These are phyloP conservation scores for Malbranchea cinnamomea DNA, from an alignment of 2,329 filamentous ascomycete species.

Conservation along the genomic window DNA sequence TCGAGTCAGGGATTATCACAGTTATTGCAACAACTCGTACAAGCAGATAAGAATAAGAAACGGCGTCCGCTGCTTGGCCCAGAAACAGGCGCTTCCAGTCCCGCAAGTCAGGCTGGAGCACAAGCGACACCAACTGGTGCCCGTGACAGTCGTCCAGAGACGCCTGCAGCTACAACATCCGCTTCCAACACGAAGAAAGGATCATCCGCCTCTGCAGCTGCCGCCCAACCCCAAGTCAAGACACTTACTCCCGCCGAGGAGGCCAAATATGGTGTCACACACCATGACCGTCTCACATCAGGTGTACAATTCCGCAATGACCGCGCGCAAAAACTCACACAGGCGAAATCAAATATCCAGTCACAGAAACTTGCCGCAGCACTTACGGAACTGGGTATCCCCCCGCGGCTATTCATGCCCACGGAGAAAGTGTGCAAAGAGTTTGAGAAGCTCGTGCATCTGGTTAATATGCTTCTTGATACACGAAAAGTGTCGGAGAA, in stretches of 20 bases:
- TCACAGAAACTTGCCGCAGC: constrained; percentile 34
- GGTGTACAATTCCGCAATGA: constrained; percentile 79
- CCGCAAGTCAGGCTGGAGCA: constrained; percentile 38
- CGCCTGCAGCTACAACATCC: constrained; percentile 22
- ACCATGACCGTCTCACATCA: constrained; percentile 69
- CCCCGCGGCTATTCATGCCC: constrained; percentile 33
- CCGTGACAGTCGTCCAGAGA: constrained; percentile 18
- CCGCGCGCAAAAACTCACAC: constrained; percentile 33
- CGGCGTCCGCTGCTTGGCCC: constrained; percentile 54
- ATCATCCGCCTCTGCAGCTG: constrained; percentile 25
- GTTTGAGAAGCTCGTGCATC: constrained; percentile 33
- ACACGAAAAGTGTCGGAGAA: constrained; percentile 34
- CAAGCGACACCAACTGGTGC: constrained; percentile 17
- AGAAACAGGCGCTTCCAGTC: constrained; percentile 37
- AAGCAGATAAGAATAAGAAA: constrained; percentile 79
- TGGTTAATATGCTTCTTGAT: constrained; percentile 33
- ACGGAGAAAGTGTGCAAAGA: constrained; percentile 35
- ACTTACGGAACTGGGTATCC: constrained; percentile 33
- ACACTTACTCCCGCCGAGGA: constrained; percentile 64
- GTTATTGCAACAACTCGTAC: constrained; percentile 68
- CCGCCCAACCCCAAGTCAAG: constrained; percentile 42
- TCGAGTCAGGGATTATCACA: constrained; percentile 65
- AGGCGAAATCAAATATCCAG: constrained; percentile 36
- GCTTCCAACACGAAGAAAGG: constrained; percentile 26
- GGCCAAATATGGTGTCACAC: constrained; percentile 65